Evolutionary conservation across 176 grass and related monocot genomes (phyloP).

Genomic region (Musa itinerans): DNA sequence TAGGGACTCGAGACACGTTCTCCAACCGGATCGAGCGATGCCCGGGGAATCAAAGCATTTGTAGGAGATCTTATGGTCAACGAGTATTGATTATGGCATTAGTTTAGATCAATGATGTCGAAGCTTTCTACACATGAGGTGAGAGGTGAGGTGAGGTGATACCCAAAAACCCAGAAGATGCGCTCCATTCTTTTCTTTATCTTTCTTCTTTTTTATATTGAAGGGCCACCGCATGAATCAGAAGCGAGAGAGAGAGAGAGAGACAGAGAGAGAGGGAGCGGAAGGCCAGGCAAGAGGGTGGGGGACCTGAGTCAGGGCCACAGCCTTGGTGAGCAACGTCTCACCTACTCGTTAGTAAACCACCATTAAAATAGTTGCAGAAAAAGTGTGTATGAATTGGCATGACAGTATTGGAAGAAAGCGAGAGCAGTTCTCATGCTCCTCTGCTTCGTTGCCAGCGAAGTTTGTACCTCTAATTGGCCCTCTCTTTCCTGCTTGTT

Average conservation of each 20-base stretch:
- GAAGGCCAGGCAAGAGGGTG: background rate
- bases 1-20: background rate
- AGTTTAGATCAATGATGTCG: too few species aligned
- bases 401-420: background rate
- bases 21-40: background rate
- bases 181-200: background rate
- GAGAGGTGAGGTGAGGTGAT: too few species aligned
- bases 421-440: background rate
- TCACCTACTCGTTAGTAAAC: background rate
- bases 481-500: too few species aligned
- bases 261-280: background rate
- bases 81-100: background rate
- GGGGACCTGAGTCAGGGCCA: background rate
- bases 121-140: too few species aligned
- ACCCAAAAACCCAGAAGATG: background rate
- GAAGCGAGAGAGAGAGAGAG: background rate
- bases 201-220: background rate
- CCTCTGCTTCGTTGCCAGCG: background rate
- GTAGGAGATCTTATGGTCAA: background rate
- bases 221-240: background rate
- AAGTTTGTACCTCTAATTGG: background rate
- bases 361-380: slow-evolving; percentile 3
- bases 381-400: background rate
- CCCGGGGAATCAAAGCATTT: background rate
- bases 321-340: background rate